phyloP scores from a whole-genome alignment of 2,329 filamentous ascomycete species.

The Ilyonectria robusta region DNA sequence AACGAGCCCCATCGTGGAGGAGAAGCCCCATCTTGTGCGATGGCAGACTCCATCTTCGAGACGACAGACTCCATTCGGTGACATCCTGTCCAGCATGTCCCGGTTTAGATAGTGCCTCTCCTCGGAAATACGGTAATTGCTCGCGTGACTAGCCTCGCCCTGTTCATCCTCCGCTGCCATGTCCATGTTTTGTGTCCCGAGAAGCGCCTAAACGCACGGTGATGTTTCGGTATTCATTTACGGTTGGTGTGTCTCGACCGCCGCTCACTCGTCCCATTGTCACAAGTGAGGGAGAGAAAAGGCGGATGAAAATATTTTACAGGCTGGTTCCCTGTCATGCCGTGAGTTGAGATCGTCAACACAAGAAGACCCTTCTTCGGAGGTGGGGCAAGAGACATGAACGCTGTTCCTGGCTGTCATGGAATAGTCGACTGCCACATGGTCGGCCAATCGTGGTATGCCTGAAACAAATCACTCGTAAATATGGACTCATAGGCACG shows the following conservation, averaged over 20 bases:
- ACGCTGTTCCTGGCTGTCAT: constrained; percentile 11
- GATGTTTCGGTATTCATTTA: constrained; percentile 17
- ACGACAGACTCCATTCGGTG: constrained; percentile 1
- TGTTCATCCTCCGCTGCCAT: neutral
- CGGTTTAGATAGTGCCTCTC: neutral
- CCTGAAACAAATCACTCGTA: neutral
- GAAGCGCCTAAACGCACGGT: neutral
- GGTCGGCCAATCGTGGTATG: neutral
- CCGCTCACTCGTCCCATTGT: neutral
- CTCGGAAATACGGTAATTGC: constrained; percentile 1
- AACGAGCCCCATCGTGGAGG: constrained; percentile 8
- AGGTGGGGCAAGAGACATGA: neutral
- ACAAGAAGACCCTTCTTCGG: constrained; percentile 2
- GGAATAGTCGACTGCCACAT: neutral
- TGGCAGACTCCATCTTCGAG: constrained; percentile 4
- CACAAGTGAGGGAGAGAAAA: neutral
- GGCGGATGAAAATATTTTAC: neutral
- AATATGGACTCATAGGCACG: neutral
- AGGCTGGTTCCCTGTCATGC: neutral
- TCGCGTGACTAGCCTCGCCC: constrained; percentile 21
- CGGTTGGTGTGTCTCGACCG: neutral
- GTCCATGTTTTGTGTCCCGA: constrained; percentile 4
- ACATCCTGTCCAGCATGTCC: constrained; percentile 16
- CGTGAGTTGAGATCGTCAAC: constrained; percentile 10
- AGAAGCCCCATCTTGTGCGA: constrained; percentile 2